phyloP scores from a whole-genome alignment of 2,329 filamentous ascomycete species.

The Calonectria fujianensis region DNA sequence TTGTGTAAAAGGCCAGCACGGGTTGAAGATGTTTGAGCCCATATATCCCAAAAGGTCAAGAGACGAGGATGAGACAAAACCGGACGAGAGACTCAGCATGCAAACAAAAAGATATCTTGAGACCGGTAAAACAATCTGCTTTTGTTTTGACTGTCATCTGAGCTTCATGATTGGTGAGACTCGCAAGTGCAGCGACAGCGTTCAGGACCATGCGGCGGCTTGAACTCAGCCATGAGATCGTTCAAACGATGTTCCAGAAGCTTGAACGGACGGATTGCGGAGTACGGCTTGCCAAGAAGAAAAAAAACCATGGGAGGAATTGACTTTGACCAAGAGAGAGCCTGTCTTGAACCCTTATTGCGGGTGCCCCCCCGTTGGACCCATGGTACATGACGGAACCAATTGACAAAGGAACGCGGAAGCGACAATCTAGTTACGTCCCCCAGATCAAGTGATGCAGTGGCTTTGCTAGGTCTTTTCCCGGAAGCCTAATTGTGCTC shows the following conservation, averaged over 20 bases:
- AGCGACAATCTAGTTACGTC: background rate
- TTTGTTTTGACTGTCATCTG: background rate
- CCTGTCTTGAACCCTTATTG: background rate
- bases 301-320: constrained; percentile 1
- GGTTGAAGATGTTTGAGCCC: background rate
- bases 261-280: background rate
- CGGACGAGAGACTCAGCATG: background rate
- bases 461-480: background rate
- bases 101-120: background rate
- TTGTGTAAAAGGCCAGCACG: background rate
- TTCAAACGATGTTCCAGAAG: constrained; percentile 4
- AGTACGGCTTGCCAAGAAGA: background rate
- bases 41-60: background rate
- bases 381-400: background rate
- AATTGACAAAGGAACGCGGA: background rate
- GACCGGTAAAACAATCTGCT: background rate
- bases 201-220: background rate
- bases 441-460: background rate
- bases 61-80: background rate
- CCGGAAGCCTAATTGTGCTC: background rate
- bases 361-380: background rate
- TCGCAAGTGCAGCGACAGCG: background rate
- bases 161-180: background rate
- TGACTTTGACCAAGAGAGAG: background rate
- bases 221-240: background rate